Evolutionary conservation across 495 filamentous ascomycete species (phyloP).

Genomic region (Thozetella sp.): DNA sequence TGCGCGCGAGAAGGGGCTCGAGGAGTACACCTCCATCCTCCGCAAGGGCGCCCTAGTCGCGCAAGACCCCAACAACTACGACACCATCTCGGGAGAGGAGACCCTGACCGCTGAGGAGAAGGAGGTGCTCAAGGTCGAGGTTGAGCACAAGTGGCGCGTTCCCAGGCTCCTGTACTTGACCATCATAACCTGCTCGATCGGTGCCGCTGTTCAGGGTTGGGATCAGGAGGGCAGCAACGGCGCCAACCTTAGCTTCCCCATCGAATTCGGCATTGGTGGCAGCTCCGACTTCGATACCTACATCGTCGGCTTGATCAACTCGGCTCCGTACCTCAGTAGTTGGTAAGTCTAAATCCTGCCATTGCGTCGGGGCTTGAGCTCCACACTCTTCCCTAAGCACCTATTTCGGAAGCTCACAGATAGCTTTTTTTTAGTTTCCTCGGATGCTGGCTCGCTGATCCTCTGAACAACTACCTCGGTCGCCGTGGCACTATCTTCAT

Average conservation of each 20-base stretch:
- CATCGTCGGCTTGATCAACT: slow-evolving; percentile 51
- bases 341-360: slow-evolving; percentile 16
- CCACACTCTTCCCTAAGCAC: background rate
- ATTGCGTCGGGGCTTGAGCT: background rate
- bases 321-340: slow-evolving; percentile 53
- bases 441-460: slow-evolving; percentile 72
- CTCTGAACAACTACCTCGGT: slow-evolving; percentile 66
- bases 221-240: slow-evolving; percentile 77
- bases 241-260: slow-evolving; percentile 69
- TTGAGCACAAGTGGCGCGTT: slow-evolving; percentile 65
- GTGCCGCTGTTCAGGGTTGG: slow-evolving; percentile 77
- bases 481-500: slow-evolving; percentile 71
- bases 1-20: slow-evolving; percentile 49
- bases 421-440: slow-evolving; percentile 27
- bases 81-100: slow-evolving; percentile 47
- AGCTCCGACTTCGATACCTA: slow-evolving; percentile 50
- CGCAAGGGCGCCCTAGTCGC: slow-evolving; percentile 68
- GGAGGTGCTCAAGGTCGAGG: slow-evolving; percentile 53
- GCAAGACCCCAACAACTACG: slow-evolving; percentile 56
- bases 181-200: slow-evolving; percentile 70
- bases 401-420: background rate
- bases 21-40: slow-evolving; percentile 49
- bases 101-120: slow-evolving; percentile 58
- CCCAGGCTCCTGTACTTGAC: slow-evolving; percentile 63
- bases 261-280: slow-evolving; percentile 38